Evolutionary conservation across 164 flowering plant genomes (phyloP), one percentile per base, ranked within the genome.

Genomic region (Aristolochia contorta): DNA sequence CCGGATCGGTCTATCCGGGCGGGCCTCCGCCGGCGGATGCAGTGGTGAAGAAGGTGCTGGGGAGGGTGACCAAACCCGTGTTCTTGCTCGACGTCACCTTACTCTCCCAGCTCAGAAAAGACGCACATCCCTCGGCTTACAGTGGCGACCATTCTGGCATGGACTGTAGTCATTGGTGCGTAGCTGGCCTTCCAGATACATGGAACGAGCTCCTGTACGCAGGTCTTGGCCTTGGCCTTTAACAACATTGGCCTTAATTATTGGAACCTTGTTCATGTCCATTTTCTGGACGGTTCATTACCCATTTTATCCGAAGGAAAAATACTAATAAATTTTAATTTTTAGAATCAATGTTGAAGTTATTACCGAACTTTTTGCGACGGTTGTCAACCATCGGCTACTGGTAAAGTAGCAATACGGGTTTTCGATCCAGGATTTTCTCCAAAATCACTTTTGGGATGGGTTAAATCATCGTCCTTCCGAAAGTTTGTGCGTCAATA

Each of bases 131-230:
- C 5, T 68, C 81, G 0, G 24, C 57, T 10, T 78, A 72, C 57
- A 66, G 71, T 41, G 73, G 72, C 49, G 56, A 72, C 8, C 77
- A 66, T 55, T 30, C 56, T 1, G 76, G 75, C 51, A 27, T 19
- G 4, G 89, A 84, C 56, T 84, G 86, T 71, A 84, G 84, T 73
- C 89, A 83, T 37, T 82, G 87, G 87, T 80, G 87, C 58, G 74
- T 82, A 12, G 71, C 82, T n/a, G 87, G 87, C 15, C 64, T 77
- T 45, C 87, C 84, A 1, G 84, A 80, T 62, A 74, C 84, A 16
- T 82, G 84, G 87, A 82, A 82, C 33, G 70, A 71, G 59, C 78
- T 80, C 18, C 66, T 82, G 0, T 76, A 78, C 55, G 71, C 78
- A 16, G 70, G 75, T 49, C 68, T 78, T n/a, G n/a, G 60, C 58